Percentiles rank a stretch among this genome's conserved stretches.
Conservation (phyloP, 2,329 filamentous ascomycete species). For the Clonostachys rhizophaga region DNA sequence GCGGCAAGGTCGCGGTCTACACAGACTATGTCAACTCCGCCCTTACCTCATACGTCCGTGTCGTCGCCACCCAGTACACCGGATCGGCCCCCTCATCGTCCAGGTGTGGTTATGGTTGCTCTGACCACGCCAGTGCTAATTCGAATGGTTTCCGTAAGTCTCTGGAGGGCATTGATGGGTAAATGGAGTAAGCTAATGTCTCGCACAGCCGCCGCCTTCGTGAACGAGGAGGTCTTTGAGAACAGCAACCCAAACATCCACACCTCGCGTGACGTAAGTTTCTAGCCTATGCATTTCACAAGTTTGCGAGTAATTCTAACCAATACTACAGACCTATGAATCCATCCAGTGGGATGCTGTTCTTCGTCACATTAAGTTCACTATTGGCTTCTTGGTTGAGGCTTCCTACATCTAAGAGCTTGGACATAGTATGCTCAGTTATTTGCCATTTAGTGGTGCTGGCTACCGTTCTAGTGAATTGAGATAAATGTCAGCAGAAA, state of each 20-base stretch:
- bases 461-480: too few species aligned
- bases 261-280: constrained; percentile 23
- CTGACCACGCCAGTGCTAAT: constrained; percentile 28
- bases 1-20: constrained; percentile 35
- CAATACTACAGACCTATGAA: constrained; percentile 16
- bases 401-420: constrained; percentile 23
- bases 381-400: constrained; percentile 28
- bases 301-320: neutral
- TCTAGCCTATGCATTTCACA: neutral
- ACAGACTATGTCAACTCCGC: constrained; percentile 37
- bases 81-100: constrained; percentile 22
- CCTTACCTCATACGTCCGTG: constrained; percentile 30
- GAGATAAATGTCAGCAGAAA: too few species aligned
- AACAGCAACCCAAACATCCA: constrained; percentile 24
- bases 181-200: neutral
- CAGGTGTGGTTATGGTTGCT: constrained; percentile 38
- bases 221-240: constrained; percentile 23
- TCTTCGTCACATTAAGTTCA: constrained; percentile 25
- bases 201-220: constrained; percentile 25
- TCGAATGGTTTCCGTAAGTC: constrained; percentile 28
- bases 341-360: constrained; percentile 28
- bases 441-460: too few species aligned
- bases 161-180: too few species aligned
- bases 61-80: constrained; percentile 18
- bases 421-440: too few species aligned